These are phyloP conservation scores for Colletotrichum lini DNA, from an alignment of 2,329 filamentous ascomycete species.

Conservation along the genomic window DNA sequence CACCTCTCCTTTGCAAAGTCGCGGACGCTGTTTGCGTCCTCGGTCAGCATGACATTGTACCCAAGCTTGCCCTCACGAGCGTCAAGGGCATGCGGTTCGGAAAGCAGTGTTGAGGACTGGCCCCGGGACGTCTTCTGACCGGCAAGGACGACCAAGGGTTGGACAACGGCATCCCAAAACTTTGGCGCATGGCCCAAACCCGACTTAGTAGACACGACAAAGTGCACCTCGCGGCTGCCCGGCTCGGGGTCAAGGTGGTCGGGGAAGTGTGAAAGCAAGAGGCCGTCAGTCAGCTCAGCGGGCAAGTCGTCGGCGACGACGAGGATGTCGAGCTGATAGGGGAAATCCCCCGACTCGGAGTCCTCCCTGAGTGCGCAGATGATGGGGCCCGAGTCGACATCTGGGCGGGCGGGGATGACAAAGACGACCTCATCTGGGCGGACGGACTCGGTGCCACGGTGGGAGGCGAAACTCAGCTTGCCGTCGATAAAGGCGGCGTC, in stretches of 20 bases:
- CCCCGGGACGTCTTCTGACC: constrained; percentile 31
- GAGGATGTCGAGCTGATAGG: constrained; percentile 50
- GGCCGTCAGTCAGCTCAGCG: constrained; percentile 52
- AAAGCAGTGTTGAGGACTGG: constrained; percentile 13
- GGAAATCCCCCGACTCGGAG: constrained; percentile 45
- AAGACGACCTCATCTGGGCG: constrained; percentile 47
- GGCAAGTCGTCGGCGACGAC: constrained; percentile 52
- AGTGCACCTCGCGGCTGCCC: constrained; percentile 59
- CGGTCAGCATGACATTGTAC: constrained; percentile 74
- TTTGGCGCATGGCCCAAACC: constrained; percentile 70
- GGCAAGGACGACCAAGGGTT: constrained; percentile 67
- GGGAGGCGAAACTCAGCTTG: constrained; percentile 32
- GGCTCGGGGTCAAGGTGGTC: constrained; percentile 49
- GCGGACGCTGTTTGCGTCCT: constrained; percentile 73
- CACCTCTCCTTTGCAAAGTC: constrained; percentile 68
- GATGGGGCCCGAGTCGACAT: constrained; percentile 41
- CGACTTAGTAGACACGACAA: constrained; percentile 78
- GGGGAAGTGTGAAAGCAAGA: constrained; percentile 57
- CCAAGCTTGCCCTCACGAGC: constrained; percentile 38
- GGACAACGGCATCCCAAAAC: constrained; percentile 70
- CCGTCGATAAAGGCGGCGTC: constrained; percentile 38
- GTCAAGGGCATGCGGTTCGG: constrained; percentile 17
- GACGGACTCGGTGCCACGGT: constrained; percentile 31
- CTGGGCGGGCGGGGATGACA: constrained; percentile 34
- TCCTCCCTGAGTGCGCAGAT: constrained; percentile 58